Base-by-base conservation (phyloP, 2,329 filamentous ascomycete genomes). In the Thielaviopsis euricoi region DNA sequence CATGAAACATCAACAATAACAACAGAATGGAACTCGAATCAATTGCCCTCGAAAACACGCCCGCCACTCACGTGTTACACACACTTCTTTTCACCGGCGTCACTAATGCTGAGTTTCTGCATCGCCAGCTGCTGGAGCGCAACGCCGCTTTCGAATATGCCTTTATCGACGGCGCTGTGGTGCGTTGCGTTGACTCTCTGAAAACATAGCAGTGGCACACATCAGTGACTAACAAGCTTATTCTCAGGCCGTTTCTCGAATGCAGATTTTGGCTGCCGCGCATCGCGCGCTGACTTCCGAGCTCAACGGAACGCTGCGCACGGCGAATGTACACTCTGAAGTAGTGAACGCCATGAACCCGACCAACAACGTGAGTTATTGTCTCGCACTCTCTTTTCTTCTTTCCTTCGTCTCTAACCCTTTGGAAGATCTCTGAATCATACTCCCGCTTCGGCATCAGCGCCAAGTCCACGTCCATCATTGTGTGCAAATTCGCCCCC, bases 61-160 rank as follows among this genome's bases (percentile, higher is more conserved):
- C 88, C 1, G 66, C 74, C 6, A 74, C 75, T 26, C 76, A 89
- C 67, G 76, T 79, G 6, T 74, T 95, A 29, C 83, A 93, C 69
- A 72, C 88, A 54, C 83, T 81, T 50, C 73, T 95, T 33, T 96
- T 93, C 73, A 78, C 75, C 22, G 74, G 87, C 67, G 80, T 97
- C 58, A 69, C 78, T 61, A 98, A 98, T 68, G 79, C 89, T 12
- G 71, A 79, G 0, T 89, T 85, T 66, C 75, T 98, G 50, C 85
- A 89, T 56, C 76, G 84, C 64, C 90, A 96, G 71, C 80, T 98
- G 5, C 76, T 97, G n/a, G 78, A 81, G 6, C 86, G 87, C 56
- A 95, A 97, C 67, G 67, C 80, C 12, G 83, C 85, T 9, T 97
- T 90, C 65, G 89, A 97, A 70, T 97, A 97, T 74, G 89, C 90